A percentile compares a stretch with the other conserved stretches of the same genome.
phyloP scores from a whole-genome alignment of 1,284 basidiomycete genomes.

The Gymnopus androsaceus region DNA sequence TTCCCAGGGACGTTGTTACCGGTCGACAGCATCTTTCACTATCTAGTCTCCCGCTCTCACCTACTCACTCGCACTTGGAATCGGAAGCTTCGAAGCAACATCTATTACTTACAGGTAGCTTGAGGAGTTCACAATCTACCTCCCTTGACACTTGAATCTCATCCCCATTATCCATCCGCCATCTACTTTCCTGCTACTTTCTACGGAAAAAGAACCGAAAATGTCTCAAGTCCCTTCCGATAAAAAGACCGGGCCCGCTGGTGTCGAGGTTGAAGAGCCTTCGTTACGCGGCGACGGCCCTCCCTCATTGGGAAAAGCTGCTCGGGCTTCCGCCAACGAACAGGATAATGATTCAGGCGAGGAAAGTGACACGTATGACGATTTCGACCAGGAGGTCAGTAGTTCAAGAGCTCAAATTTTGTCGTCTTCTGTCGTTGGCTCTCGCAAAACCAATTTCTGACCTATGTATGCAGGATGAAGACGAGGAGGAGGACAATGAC shows the following conservation, averaged over 20 bases:
- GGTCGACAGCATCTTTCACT: too few relatives aligned
- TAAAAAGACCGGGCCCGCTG: background rate
- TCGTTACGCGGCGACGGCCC: background rate
- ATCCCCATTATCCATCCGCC: too few relatives aligned
- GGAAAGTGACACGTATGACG: constrained; percentile 17
- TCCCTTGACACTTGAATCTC: too few relatives aligned
- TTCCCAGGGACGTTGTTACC: too few relatives aligned
- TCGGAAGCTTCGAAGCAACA: too few relatives aligned
- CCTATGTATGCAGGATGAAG: background rate
- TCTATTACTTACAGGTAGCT: too few relatives aligned
- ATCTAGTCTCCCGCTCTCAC: too few relatives aligned
- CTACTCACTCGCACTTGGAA: too few relatives aligned
- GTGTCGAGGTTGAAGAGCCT: constrained; percentile 1
- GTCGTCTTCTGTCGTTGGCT: background rate
- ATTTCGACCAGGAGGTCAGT: constrained; percentile 18
- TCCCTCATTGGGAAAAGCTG: background rate
- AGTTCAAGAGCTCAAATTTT: background rate
- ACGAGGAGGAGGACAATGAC: constrained; percentile 9
- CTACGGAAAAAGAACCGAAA: too few relatives aligned
- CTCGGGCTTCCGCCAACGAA: background rate
- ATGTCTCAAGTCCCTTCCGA: constrained; percentile 8
- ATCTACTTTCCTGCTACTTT: too few relatives aligned
- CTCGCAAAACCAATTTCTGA: background rate
- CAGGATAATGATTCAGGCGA: constrained; percentile 16
- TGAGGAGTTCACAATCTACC: too few relatives aligned